A percentile compares a stretch with the other conserved stretches of the same genome.
Evolutionary conservation across 805 yeast genomes (phyloP).

Genomic region (Maudiozyma bulderi): DNA sequence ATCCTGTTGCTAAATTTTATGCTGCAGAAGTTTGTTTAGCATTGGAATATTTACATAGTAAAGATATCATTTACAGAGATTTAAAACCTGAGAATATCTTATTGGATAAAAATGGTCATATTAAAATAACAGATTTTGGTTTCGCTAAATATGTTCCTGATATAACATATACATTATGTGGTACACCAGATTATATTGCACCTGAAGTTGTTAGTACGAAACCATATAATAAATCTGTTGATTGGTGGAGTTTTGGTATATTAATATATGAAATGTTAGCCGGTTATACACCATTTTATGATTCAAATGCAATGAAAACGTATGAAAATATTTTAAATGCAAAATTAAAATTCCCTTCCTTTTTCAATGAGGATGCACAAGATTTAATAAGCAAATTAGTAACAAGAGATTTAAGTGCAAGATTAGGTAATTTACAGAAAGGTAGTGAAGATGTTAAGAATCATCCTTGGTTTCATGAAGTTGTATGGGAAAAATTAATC

Average conservation of each 20-base stretch:
- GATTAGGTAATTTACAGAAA: constrained; percentile 76
- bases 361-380: constrained; percentile 65
- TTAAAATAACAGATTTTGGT: constrained; percentile 90
- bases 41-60: constrained; percentile 74
- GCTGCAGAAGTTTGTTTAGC: constrained; percentile 85
- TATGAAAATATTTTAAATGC: constrained; percentile 82
- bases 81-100: constrained; percentile 87
- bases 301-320: constrained; percentile 84
- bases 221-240: constrained; percentile 88
- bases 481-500: constrained; percentile 80
- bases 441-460: constrained; percentile 78
- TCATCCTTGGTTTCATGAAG: constrained; percentile 87
- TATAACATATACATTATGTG: constrained; percentile 87
- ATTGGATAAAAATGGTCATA: constrained; percentile 80
- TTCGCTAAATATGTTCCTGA: constrained; percentile 88
- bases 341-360: constrained; percentile 64
- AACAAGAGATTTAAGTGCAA: constrained; percentile 68
- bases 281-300: constrained; percentile 91
- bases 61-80: constrained; percentile 82
- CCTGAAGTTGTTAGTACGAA: constrained; percentile 91
- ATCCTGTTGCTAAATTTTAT: constrained; percentile 90
- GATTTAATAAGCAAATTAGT: constrained; percentile 65
- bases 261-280: constrained; percentile 88
- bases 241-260: constrained; percentile 96
- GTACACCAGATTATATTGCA: constrained; percentile 92